Evolutionary conservation across 2,329 filamentous ascomycete species (phyloP).

Genomic region (Pestalotiopsis fici): DNA sequence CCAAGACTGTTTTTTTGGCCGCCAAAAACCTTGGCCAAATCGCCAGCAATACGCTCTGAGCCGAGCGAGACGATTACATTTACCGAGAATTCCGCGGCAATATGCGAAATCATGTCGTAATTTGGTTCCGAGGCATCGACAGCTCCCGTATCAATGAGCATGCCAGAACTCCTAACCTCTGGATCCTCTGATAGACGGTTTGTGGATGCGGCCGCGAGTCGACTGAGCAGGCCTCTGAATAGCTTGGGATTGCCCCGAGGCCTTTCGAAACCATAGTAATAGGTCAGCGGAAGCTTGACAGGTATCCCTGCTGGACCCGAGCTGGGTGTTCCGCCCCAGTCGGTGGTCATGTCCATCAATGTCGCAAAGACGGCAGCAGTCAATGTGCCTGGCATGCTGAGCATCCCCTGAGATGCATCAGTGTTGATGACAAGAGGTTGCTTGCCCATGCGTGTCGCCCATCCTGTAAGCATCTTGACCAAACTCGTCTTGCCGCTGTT

Average conservation of each 20-base stretch:
- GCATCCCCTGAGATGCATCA: slow-evolving; percentile 78
- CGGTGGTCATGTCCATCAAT: slow-evolving; percentile 76
- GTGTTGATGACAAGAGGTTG: slow-evolving; percentile 84
- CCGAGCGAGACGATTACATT: slow-evolving; percentile 83
- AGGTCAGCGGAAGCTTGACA: slow-evolving; percentile 88
- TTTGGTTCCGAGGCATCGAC: slow-evolving; percentile 66
- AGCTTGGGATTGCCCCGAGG: slow-evolving; percentile 72
- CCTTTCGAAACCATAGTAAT: slow-evolving; percentile 77
- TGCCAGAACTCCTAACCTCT: slow-evolving; percentile 70
- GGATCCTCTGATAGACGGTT: slow-evolving; percentile 77
- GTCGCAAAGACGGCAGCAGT: slow-evolving; percentile 86
- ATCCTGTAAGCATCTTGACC: slow-evolving; percentile 74
- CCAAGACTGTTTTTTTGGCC: slow-evolving; percentile 55
- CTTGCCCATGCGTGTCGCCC: slow-evolving; percentile 72
- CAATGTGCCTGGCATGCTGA: slow-evolving; percentile 78
- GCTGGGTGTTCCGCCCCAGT: slow-evolving; percentile 89
- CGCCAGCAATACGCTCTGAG: slow-evolving; percentile 73
- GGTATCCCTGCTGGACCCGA: slow-evolving; percentile 86
- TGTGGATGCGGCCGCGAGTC: slow-evolving; percentile 77
- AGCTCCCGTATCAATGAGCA: slow-evolving; percentile 84
- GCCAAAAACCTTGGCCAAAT: slow-evolving; percentile 71
- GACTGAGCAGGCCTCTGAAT: slow-evolving; percentile 73
- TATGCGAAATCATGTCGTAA: slow-evolving; percentile 79
- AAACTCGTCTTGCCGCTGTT: slow-evolving; percentile 83
- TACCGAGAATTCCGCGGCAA: slow-evolving; percentile 63